Conservation (phyloP, 495 filamentous ascomycete species). For the Podospora australis region DNA sequence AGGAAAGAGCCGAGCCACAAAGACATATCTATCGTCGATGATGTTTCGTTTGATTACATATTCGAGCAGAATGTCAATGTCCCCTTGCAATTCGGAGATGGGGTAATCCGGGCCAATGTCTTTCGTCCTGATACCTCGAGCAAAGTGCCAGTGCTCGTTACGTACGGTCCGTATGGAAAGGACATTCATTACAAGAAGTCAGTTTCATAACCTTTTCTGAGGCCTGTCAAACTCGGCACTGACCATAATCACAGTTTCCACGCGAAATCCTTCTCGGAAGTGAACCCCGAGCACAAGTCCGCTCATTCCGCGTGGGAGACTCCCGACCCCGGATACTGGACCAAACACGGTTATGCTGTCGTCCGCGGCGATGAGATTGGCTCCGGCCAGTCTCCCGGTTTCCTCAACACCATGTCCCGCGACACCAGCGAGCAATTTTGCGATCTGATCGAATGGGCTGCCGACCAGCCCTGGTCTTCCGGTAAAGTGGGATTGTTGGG, state of each 20-base stretch:
- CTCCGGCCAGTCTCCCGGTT: slow-evolving; percentile 50
- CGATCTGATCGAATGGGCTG: slow-evolving; percentile 58
- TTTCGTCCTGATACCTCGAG: slow-evolving; percentile 19
- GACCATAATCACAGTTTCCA: slow-evolving; percentile 33
- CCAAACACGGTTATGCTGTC: slow-evolving; percentile 52
- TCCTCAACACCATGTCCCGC: slow-evolving; percentile 54
- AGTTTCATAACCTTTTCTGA: neutral
- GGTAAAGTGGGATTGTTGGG: slow-evolving; percentile 59
- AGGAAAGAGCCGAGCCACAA: too few species aligned
- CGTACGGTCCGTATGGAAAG: slow-evolving; percentile 62
- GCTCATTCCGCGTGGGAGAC: slow-evolving; percentile 60
- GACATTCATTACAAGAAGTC: slow-evolving; percentile 45
- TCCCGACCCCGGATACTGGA: slow-evolving; percentile 58
- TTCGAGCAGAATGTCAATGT: slow-evolving; percentile 35
- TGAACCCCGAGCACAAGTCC: slow-evolving; percentile 41
- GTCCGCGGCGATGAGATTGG: slow-evolving; percentile 57
- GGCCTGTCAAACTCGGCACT: neutral
- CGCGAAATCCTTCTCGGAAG: slow-evolving; percentile 32
- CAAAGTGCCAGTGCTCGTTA: slow-evolving; percentile 44
- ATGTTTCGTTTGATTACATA: slow-evolving; percentile 13
- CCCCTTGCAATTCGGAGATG: slow-evolving; percentile 9
- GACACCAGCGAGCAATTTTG: slow-evolving; percentile 54
- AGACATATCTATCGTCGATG: neutral
- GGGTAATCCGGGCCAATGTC: slow-evolving; percentile 14
- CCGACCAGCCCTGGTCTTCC: slow-evolving; percentile 53